Evolutionary conservation across 1,139 yeast species (phyloP).

Genomic region (Saccharomyces hybrid): DNA sequence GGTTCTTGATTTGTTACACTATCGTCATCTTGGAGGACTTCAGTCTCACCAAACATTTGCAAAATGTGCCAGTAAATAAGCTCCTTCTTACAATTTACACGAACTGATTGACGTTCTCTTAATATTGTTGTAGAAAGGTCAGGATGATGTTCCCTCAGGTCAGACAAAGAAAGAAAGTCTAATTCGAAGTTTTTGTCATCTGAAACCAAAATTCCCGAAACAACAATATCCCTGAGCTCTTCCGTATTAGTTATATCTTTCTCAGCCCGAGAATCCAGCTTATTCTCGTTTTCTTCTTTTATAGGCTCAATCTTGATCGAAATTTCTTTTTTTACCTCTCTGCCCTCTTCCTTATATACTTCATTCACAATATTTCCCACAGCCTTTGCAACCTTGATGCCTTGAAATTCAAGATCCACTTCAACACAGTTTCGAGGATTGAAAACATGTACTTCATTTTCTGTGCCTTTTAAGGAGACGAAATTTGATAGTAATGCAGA

Average conservation of each 20-base stretch:
- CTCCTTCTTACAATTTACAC: slow-evolving; percentile 74
- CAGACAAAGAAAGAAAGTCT: slow-evolving; percentile 73
- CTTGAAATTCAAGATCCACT: slow-evolving; percentile 68
- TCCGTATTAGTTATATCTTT: too few species aligned
- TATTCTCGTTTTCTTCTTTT: too few species aligned
- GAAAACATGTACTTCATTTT: slow-evolving; percentile 83
- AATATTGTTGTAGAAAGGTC: slow-evolving; percentile 81
- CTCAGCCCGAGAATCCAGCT: too few species aligned
- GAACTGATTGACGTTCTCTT: slow-evolving; percentile 72
- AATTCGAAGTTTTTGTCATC: slow-evolving; percentile 72
- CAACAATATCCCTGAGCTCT: too few species aligned
- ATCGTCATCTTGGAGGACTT: slow-evolving; percentile 54
- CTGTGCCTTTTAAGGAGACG: slow-evolving; percentile 73
- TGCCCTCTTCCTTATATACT: too few species aligned
- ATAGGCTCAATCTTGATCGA: too few species aligned
- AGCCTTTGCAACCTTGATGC: slow-evolving; percentile 79
- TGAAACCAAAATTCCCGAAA: slow-evolving; percentile 84
- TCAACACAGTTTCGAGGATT: slow-evolving; percentile 91
- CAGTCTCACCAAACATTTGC: slow-evolving; percentile 90
- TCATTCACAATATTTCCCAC: slow-evolving; percentile 66
- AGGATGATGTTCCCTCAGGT: slow-evolving; percentile 74
- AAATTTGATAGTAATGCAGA: slow-evolving; percentile 88
- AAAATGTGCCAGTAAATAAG: slow-evolving; percentile 81
- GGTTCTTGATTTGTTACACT: slow-evolving; percentile 19
- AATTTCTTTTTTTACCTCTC: too few species aligned